Evolutionary conservation across 1,284 basidiomycete species (phyloP).

Genomic region (Anthracocystis panici-leucophaei): DNA sequence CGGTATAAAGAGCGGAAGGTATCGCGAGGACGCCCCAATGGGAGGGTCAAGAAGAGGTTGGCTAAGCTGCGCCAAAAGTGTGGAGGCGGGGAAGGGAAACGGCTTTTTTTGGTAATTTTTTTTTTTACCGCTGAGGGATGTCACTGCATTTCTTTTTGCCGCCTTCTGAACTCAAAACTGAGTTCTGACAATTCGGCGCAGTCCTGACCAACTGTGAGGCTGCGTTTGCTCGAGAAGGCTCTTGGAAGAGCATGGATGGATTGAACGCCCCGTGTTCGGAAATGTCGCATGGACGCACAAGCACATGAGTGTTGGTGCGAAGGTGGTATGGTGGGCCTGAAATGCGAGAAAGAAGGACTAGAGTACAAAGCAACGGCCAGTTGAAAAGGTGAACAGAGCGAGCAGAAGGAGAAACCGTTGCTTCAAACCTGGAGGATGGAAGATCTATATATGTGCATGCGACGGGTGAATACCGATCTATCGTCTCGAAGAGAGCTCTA

Average conservation of each 20-base stretch:
- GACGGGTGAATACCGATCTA: not conserved
- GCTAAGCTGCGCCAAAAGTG: slow-evolving; percentile 5
- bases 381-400: not conserved
- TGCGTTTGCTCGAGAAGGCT: too few species aligned
- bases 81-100: slow-evolving; percentile 30
- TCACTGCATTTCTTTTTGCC: slow-evolving; percentile 1
- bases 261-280: not conserved
- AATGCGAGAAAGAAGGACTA: not conserved
- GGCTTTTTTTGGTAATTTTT: not conserved
- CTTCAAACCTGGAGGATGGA: not conserved
- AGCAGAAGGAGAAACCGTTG: not conserved
- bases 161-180: too few species aligned
- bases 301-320: not conserved
- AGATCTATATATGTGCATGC: not conserved
- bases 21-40: not conserved
- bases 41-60: not conserved
- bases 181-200: too few species aligned
- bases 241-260: too few species aligned
- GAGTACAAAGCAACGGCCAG: not conserved
- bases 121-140: slow-evolving; percentile 1
- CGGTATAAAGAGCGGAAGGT: not conserved
- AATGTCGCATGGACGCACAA: not conserved
- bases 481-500: not conserved
- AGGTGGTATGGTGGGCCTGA: not conserved
- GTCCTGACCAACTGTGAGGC: too few species aligned